These are phyloP conservation scores for Auxenochlorella pyrenoidosa DNA, from an alignment of 139 green algal genomes.

Conservation along the genomic window DNA sequence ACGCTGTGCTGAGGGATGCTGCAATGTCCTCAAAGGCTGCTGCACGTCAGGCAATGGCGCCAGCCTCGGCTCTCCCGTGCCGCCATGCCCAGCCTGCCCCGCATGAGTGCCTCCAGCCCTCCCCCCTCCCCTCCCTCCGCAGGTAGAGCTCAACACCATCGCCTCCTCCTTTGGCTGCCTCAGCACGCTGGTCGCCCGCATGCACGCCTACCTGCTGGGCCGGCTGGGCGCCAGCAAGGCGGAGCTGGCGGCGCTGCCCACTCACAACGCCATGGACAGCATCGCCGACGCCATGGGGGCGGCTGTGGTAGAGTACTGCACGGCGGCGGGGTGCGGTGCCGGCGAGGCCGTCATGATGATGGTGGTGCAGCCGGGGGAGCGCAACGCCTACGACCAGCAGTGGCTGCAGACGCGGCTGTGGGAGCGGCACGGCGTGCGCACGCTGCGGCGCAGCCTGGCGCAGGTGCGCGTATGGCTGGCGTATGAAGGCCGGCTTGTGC, in stretches of 20 bases:
- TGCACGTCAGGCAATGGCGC: no score
- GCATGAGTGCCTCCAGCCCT: neutral
- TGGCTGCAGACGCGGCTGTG: conserved; percentile 88
- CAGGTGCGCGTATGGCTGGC: conserved; percentile 63
- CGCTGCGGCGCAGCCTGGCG: conserved; percentile 73
- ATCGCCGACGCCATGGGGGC: conserved; percentile 67
- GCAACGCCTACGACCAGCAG: conserved; percentile 96
- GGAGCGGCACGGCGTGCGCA: conserved; percentile 76
- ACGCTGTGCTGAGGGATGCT: no score
- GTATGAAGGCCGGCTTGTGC: neutral
- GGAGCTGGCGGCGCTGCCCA: conserved; percentile 67
- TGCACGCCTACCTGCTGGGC: conserved; percentile 78
- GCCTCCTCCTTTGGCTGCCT: conserved; percentile 94
- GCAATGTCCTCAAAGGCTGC: no score
- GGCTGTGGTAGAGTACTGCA: conserved; percentile 56
- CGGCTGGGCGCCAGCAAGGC: neutral
- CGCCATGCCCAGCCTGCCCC: neutral
- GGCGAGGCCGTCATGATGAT: conserved; percentile 78
- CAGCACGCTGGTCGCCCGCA: conserved; percentile 62
- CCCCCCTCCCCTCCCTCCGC: conserved; percentile 21
- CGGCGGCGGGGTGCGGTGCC: neutral
- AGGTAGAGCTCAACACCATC: conserved; percentile 99
- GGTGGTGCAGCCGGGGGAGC: conserved; percentile 93
- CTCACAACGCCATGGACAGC: conserved; percentile 70
- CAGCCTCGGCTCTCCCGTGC: no score